Percentiles rank a stretch among this genome's conserved stretches.
phyloP scores from a whole-genome alignment of 1,139 yeast species.

The Debaryomyces nepalensis region DNA sequence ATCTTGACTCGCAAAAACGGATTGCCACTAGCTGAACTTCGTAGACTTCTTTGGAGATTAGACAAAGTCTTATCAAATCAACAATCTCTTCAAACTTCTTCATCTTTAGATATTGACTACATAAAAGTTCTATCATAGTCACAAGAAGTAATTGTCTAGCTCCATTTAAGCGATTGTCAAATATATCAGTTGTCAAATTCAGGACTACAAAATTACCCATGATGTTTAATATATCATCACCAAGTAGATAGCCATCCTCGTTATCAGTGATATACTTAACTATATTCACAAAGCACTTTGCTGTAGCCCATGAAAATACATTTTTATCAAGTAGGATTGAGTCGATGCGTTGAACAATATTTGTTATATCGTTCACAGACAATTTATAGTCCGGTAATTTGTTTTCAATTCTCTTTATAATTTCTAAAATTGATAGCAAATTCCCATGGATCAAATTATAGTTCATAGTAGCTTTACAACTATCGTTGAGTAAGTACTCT shows the following conservation, averaged over 20 bases:
- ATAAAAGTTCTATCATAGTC: conserved; percentile 31
- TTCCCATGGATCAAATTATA: conserved; percentile 61
- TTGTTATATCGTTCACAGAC: not conserved
- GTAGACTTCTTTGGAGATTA: conserved; percentile 41
- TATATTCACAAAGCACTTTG: conserved; percentile 41
- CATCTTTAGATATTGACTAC: conserved; percentile 21
- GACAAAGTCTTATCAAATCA: conserved; percentile 33
- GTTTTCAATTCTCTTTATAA: conserved; percentile 17
- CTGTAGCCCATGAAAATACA: conserved; percentile 33
- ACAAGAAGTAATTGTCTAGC: conserved; percentile 48
- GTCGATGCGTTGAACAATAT: not conserved
- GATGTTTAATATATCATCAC: conserved; percentile 9
- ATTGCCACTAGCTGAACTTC: conserved; percentile 56
- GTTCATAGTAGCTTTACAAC: conserved; percentile 15
- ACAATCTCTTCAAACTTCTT: conserved; percentile 22
- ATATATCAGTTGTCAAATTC: conserved; percentile 1
- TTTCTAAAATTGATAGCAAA: conserved; percentile 49
- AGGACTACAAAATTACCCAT: conserved; percentile 16
- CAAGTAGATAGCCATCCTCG: not conserved
- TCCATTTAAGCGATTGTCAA: conserved; percentile 39
- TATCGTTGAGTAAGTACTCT: conserved; percentile 12
- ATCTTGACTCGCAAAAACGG: conserved; percentile 24
- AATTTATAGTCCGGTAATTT: conserved; percentile 1
- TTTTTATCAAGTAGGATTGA: conserved; percentile 13
- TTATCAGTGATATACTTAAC: not conserved